Evolutionary conservation across 2,329 filamentous ascomycete species (phyloP).

Genomic region (Xylariaceae sp.): DNA sequence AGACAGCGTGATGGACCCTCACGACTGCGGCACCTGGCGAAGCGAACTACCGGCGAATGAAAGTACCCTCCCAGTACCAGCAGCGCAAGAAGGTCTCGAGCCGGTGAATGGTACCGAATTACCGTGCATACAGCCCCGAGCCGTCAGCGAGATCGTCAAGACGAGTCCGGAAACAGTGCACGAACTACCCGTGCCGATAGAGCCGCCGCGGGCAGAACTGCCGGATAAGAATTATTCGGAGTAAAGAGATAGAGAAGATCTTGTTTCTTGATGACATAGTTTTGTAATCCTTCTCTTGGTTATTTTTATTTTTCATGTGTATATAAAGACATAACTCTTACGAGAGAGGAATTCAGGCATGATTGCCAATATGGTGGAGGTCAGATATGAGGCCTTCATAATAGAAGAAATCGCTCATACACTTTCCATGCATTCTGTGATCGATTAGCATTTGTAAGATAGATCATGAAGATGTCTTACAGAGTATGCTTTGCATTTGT

Average conservation of each 20-base stretch:
- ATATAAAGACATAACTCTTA: background rate
- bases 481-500: background rate
- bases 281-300: background rate
- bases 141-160: slow-evolving; percentile 20
- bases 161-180: slow-evolving; percentile 23
- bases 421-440: background rate
- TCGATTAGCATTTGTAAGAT: slow-evolving; percentile 7
- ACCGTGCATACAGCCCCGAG: slow-evolving; percentile 6
- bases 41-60: slow-evolving; percentile 16
- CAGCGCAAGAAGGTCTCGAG: slow-evolving; percentile 7
- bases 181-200: slow-evolving; percentile 25
- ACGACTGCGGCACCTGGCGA: slow-evolving; percentile 7
- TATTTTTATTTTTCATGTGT: background rate
- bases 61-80: slow-evolving; percentile 2
- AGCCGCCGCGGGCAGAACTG: slow-evolving; percentile 21
- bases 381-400: background rate
- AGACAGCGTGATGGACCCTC: background rate
- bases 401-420: background rate
- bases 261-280: too few species aligned
- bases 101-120: slow-evolving; percentile 2
- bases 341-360: background rate
- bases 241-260: slow-evolving; percentile 9
- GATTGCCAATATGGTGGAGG: too few species aligned
- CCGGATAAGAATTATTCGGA: slow-evolving; percentile 26
- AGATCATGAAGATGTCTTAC: slow-evolving; percentile 5